Base-by-base conservation (phyloP, 768 basidiomycete genomes). In the Phlebiopsis gigantea region DNA sequence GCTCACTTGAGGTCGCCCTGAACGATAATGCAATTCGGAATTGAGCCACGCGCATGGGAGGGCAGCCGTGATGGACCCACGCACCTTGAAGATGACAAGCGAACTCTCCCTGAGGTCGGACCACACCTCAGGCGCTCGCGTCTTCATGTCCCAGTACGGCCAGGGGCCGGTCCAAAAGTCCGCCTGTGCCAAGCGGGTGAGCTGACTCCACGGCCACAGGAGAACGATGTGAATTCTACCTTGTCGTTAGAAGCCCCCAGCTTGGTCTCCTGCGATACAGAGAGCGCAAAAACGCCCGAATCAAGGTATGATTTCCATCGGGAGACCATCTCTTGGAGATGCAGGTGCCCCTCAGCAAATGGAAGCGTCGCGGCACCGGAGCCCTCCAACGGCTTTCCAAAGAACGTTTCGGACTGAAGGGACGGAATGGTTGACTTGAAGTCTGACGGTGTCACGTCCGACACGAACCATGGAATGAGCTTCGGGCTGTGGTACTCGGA, bases 401-500 rank as follows among this genome's bases (percentile, higher is more conserved):
- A 84, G 75, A 95, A 93, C 9, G 82, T 73, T 1, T 81, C 75
- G 44, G 84, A 78, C 44, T 87, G 77, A 1, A 94, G 75, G 6
- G 75, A 76, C 1, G 68, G 52, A 55, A 95, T 78, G 0, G 83
- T 79, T 48, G 74, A 69, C 24, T 68, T 62, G 69, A 97, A 97
- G 69, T 99, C 96, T 24, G 78, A 73, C 1, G 96, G 94, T 4
- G 90, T 89, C 25, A 95, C 93, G 68, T 97, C 93, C 10, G 90
- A 93, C 46, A 98, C 95, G 67, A 98, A 99, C 94, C 96, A 99
- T 0, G 95, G 95, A 51, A 98, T 88, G 8, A 89, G 75, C 69
- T 99, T 98, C 0, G 94, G 91, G 72, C 94, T 96, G 58, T 0
- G 43, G 50, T 45, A 39, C 46, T 12, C 46, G 24, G 24, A 5